Evolutionary conservation across 2,329 filamentous ascomycete genomes (phyloP), one percentile per base, ranked within the genome.

Genomic region (Botrytis tulipae): DNA sequence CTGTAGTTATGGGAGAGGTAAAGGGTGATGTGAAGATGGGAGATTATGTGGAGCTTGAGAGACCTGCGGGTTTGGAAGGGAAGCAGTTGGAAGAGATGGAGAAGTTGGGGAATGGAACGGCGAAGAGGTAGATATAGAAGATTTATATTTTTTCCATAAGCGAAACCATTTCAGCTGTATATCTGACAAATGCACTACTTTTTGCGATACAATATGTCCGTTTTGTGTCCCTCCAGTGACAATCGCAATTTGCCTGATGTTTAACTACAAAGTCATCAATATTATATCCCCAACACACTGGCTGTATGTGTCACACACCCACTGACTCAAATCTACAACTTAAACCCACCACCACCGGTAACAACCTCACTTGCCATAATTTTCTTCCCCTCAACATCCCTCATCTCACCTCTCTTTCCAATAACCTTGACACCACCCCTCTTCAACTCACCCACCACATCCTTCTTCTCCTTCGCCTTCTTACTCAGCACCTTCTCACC

Each of bases 401-500:
- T 91, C 72, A 97, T 84, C 82, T 95, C 91, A 70, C 95, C 95
- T 85, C 93, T 95, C 84, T 92, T 93, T 76, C 94, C 95, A 83
- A 98, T 96, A 74, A 98, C 89, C 86, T 92, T 95, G 78, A 98
- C 95, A 74, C 93, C 93, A 70, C 93, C 94, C 87, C 92, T 93
- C 85, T 92, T 93, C 80, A 95, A 84, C 68, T 86, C 83, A 9
- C 82, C 83, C 69, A 87, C 78, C 35, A 84, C 86, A 74, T 86
- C 84, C 75, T 83, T 83, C 76, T 85, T 87, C 70, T 86, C 84
- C 77, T 87, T 85, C 42, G 85, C 87, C 82, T 90, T 91, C 83
- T 88, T 91, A 79, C 85, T 85, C 78, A 87, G 82, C 46, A 84
- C 82, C 78, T 86, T 87, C 73, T 83, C 82, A 44, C 84, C 84